These are phyloP conservation scores for Cutaneotrichosporon cyanovorans DNA, from an alignment of 1,284 basidiomycete species.

Conservation along the genomic window DNA sequence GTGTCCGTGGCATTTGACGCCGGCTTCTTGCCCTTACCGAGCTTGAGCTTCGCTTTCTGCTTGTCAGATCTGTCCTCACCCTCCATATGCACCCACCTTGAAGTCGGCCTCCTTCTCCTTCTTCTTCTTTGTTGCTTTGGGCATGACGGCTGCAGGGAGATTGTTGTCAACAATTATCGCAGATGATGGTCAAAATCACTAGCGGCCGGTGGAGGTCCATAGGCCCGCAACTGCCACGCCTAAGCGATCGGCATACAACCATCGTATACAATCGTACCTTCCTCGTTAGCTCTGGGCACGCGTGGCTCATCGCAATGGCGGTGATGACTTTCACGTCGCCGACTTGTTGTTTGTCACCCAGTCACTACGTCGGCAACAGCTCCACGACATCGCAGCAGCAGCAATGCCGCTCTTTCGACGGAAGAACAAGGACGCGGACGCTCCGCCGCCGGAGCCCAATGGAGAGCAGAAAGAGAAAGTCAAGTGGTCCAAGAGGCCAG, in stretches of 20 bases:
- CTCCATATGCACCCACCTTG: conserved; percentile 49
- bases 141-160: conserved; percentile 51
- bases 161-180: not conserved
- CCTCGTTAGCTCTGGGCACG: too few species aligned
- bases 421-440: conserved; percentile 30
- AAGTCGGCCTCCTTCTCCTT: conserved; percentile 86
- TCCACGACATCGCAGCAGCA: not conserved
- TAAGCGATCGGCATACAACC: too few species aligned
- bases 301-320: too few species aligned
- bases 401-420: conserved; percentile 42
- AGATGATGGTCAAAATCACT: not conserved
- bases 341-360: too few species aligned
- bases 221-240: too few species aligned
- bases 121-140: conserved; percentile 75
- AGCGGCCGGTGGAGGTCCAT: not conserved
- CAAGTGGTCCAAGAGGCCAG: conserved; percentile 76
- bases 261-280: too few species aligned
- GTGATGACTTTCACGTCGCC: too few species aligned
- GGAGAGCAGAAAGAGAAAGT: conserved; percentile 63
- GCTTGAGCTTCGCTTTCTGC: conserved; percentile 91
- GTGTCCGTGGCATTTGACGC: conserved; percentile 86
- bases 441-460: conserved; percentile 20
- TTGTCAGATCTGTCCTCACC: not conserved
- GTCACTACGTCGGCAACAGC: too few species aligned
- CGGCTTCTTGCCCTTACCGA: conserved; percentile 84